Evolutionary conservation across 179 eudicot genomes (phyloP).

Genomic region (Spinacia oleracea): DNA sequence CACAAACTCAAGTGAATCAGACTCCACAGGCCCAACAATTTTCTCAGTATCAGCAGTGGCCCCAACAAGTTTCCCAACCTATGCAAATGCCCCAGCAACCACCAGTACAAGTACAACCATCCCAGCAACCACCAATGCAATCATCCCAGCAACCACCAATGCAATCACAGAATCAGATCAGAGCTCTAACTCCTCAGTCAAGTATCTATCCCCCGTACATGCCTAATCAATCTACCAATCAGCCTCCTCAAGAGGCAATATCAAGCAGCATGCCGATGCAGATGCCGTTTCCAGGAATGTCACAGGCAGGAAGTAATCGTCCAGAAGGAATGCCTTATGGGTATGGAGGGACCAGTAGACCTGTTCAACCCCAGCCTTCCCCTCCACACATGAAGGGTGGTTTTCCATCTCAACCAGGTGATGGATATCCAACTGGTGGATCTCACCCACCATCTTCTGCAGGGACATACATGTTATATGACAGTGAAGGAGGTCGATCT

Average conservation of each 20-base stretch:
- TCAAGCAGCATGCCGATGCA: constrained; percentile 71
- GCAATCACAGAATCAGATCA: constrained; percentile 52
- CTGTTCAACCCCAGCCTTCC: constrained; percentile 39
- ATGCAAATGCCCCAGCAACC: constrained; percentile 43
- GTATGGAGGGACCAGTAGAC: constrained; percentile 59
- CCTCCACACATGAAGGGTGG: constrained; percentile 53
- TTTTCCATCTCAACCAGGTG: constrained; percentile 52
- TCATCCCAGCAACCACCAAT: constrained; percentile 39
- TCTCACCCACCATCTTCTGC: constrained; percentile 62
- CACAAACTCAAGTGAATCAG: constrained; percentile 57
- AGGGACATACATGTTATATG: constrained; percentile 65
- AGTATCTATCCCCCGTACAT: constrained; percentile 59
- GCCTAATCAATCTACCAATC: constrained; percentile 55
- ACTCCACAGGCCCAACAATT: constrained; percentile 46
- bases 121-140: constrained; percentile 42
- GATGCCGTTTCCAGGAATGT: constrained; percentile 50
- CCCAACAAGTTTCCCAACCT: constrained; percentile 64
- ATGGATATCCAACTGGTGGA: constrained; percentile 60
- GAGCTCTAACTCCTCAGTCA: constrained; percentile 49
- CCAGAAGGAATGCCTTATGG: constrained; percentile 61
- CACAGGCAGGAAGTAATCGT: constrained; percentile 48
- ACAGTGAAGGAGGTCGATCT: constrained; percentile 50
- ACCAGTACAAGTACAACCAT: constrained; percentile 50
- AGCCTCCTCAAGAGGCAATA: constrained; percentile 48
- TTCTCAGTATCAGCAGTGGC: constrained; percentile 77